phyloP scores from a whole-genome alignment of 2,329 filamentous ascomycete species.

The Fusarium hainanense region DNA sequence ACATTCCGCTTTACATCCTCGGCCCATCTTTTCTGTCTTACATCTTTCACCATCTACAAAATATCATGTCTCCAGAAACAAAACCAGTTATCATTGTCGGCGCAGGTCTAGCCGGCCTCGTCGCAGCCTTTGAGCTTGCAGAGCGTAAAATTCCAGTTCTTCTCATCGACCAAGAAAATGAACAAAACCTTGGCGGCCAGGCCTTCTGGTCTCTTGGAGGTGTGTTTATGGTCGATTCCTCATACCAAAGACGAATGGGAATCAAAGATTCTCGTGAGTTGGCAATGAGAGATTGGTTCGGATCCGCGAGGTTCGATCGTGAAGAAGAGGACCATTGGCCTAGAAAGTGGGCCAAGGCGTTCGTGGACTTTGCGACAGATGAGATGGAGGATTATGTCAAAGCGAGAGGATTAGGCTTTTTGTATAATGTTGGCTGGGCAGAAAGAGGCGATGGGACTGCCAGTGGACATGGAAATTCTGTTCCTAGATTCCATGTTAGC shows the following conservation, averaged over 20 bases:
- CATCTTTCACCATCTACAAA: neutral
- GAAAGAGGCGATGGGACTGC: slow-evolving; percentile 67
- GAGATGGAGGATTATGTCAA: slow-evolving; percentile 69
- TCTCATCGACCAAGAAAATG: slow-evolving; percentile 69
- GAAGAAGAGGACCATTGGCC: slow-evolving; percentile 68
- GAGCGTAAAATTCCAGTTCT: slow-evolving; percentile 61
- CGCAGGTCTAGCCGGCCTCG: slow-evolving; percentile 68
- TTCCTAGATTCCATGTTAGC: slow-evolving; percentile 70
- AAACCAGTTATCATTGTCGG: slow-evolving; percentile 66
- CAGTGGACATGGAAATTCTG: slow-evolving; percentile 70
- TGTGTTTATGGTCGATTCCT: slow-evolving; percentile 68
- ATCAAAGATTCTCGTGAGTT: slow-evolving; percentile 68
- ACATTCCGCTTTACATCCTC: slow-evolving; percentile 3
- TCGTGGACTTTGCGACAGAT: slow-evolving; percentile 70
- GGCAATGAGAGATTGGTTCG: slow-evolving; percentile 69
- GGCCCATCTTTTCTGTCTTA: neutral
- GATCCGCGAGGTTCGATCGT: slow-evolving; percentile 68
- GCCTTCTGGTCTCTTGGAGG: slow-evolving; percentile 74
- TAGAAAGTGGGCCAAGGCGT: slow-evolving; percentile 70
- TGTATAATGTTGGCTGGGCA: slow-evolving; percentile 69
- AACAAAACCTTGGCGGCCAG: slow-evolving; percentile 67
- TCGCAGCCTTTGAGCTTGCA: slow-evolving; percentile 67
- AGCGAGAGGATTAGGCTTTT: slow-evolving; percentile 62
- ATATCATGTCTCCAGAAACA: slow-evolving; percentile 17
- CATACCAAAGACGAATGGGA: slow-evolving; percentile 66